phyloP scores from a whole-genome alignment of 345 rosid species.

The Lumnitzera racemosa region DNA sequence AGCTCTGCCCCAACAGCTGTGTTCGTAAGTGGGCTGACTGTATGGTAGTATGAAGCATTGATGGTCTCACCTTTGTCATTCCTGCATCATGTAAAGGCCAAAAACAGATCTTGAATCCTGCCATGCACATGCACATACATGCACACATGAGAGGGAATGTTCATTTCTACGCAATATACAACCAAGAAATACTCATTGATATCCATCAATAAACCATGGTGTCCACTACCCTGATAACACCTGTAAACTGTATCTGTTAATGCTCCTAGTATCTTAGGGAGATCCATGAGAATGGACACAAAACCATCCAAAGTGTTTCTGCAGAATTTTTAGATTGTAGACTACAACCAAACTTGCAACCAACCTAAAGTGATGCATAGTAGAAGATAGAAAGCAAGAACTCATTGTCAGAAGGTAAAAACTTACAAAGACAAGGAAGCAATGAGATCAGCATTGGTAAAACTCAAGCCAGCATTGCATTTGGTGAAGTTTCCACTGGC shows the following conservation, averaged over 20 bases:
- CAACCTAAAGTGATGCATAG: neutral
- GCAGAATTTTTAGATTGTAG: no score
- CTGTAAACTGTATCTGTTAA: no score
- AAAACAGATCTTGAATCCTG: neutral
- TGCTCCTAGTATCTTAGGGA: no score
- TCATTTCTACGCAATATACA: no score
- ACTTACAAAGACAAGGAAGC: conserved; percentile 81
- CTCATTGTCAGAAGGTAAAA: neutral
- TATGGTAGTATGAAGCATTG: conserved; percentile 87
- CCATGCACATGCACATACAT: neutral
- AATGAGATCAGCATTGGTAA: conserved; percentile 59
- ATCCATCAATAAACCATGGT: no score
- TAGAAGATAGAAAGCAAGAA: neutral
- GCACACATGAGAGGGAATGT: no score
- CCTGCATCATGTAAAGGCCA: conserved; percentile 27
- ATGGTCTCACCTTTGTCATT: conserved; percentile 75
- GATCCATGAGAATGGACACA: no score
- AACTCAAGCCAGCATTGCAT: conserved; percentile 64
- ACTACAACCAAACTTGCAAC: no score
- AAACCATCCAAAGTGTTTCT: no score
- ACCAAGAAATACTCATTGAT: no score
- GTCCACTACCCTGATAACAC: no score
- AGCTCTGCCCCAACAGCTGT: conserved; percentile 98
- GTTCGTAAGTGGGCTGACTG: conserved; percentile 65
- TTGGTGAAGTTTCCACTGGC: conserved; percentile 70